Evolutionary conservation across 2,329 filamentous ascomycete genomes (phyloP).

Genomic region (Neobulgaria alba): DNA sequence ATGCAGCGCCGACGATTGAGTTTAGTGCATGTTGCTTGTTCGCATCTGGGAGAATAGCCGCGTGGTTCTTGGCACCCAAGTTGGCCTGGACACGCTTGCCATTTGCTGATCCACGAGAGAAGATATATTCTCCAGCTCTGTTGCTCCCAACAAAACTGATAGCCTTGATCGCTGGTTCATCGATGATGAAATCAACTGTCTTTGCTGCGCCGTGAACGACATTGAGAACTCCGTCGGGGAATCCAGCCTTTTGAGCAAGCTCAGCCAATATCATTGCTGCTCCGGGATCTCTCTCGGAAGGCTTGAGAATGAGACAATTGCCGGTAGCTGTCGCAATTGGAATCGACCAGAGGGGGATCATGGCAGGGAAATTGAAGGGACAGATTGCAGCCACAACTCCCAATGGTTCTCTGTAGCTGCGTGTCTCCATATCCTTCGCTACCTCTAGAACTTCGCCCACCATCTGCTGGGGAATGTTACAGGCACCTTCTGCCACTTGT

Average conservation of each 20-base stretch:
- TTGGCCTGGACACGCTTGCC: conserved; percentile 87
- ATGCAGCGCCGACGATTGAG: conserved; percentile 74
- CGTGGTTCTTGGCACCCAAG: conserved; percentile 82
- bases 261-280: conserved; percentile 80
- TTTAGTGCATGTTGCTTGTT: conserved; percentile 88
- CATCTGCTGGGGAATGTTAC: conserved; percentile 71
- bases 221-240: conserved; percentile 75
- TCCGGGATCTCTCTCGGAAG: conserved; percentile 76
- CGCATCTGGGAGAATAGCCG: conserved; percentile 73
- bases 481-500: conserved; percentile 78
- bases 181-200: conserved; percentile 79
- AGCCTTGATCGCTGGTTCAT: conserved; percentile 78
- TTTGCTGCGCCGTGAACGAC: conserved; percentile 72
- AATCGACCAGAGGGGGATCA: conserved; percentile 90
- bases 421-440: conserved; percentile 82
- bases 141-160: conserved; percentile 82
- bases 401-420: conserved; percentile 72
- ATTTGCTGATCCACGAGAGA: conserved; percentile 66
- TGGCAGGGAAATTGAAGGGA: conserved; percentile 84
- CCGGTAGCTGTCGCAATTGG: conserved; percentile 77
- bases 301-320: conserved; percentile 79
- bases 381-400: conserved; percentile 78
- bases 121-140: conserved; percentile 86
- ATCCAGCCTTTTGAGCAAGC: conserved; percentile 70
- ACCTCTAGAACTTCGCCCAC: conserved; percentile 80